Percentiles rank a stretch among this genome's conserved stretches.
phyloP scores from a whole-genome alignment of 179 eudicot genomes.

The Silene noctiflora region DNA sequence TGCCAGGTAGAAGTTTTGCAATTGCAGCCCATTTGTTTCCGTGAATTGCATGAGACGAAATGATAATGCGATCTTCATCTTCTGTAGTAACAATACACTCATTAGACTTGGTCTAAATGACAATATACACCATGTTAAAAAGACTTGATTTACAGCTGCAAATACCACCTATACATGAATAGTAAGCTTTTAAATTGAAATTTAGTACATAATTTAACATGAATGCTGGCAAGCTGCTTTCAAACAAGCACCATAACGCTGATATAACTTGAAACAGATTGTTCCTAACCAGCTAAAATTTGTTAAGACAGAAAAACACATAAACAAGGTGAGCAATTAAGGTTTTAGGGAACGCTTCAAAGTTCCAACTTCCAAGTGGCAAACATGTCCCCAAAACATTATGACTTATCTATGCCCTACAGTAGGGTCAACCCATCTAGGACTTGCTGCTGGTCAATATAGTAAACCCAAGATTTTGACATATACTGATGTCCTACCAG shows the following conservation, averaged over 20 bases:
- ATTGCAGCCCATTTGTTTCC: conserved; percentile 90
- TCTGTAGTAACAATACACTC: conserved; percentile 40
- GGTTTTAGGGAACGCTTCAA: not conserved
- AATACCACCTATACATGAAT: not conserved
- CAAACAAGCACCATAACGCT: not conserved
- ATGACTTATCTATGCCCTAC: not conserved
- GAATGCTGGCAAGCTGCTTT: not conserved
- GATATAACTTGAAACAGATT: not conserved
- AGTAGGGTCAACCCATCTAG: not conserved
- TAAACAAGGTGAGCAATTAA: not conserved
- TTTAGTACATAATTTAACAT: conserved; percentile 1
- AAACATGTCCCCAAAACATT: not conserved
- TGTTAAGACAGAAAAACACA: not conserved
- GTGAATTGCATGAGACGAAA: conserved; percentile 64
- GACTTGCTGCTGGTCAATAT: conserved; percentile 2
- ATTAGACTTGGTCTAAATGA: conserved; percentile 15
- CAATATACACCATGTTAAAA: not conserved
- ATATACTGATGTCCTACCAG: not conserved
- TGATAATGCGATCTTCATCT: conserved; percentile 64
- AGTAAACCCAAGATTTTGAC: not conserved
- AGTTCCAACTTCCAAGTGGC: not conserved
- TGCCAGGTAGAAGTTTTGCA: conserved; percentile 73
- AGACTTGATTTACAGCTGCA: not conserved
- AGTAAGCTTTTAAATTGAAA: not conserved
- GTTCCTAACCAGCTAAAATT: not conserved